Conservation (phyloP, 345 rosid species). For the Citrus sp. region DNA sequence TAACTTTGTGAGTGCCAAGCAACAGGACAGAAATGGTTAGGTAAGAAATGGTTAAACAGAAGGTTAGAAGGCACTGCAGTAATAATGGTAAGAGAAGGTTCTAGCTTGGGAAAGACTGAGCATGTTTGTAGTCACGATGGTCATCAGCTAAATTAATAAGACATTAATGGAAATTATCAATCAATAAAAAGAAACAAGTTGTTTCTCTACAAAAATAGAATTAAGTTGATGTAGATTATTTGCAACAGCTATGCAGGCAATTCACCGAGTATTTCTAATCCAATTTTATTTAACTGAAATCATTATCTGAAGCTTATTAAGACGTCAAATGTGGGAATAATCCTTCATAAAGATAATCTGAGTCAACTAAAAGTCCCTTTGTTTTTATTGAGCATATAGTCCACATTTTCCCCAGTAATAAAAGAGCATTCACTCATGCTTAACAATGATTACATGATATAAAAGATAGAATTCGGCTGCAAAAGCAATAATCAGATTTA, state of each 20-base stretch:
- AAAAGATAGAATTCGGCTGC: background rate
- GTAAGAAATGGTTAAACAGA: background rate
- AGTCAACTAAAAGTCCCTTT: background rate
- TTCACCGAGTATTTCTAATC: no score
- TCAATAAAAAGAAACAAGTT: no score
- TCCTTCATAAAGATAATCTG: background rate
- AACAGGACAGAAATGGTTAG: background rate
- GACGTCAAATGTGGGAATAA: no score
- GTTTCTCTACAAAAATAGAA: no score
- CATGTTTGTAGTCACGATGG: background rate
- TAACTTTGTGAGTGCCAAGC: background rate
- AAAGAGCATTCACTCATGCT: background rate
- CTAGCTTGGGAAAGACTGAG: background rate
- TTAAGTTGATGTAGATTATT: no score
- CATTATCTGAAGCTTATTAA: no score
- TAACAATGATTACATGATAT: background rate
- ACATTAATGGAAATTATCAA: no score
- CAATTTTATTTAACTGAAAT: no score
- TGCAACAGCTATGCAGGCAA: no score
- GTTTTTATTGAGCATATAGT: background rate
- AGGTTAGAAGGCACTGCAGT: background rate
- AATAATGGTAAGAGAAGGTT: background rate
- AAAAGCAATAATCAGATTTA: background rate
- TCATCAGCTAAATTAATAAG: no score
- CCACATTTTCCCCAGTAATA: background rate